Base-by-base conservation (phyloP, 2,329 filamentous ascomycete genomes). In the Fusarium sp. region DNA sequence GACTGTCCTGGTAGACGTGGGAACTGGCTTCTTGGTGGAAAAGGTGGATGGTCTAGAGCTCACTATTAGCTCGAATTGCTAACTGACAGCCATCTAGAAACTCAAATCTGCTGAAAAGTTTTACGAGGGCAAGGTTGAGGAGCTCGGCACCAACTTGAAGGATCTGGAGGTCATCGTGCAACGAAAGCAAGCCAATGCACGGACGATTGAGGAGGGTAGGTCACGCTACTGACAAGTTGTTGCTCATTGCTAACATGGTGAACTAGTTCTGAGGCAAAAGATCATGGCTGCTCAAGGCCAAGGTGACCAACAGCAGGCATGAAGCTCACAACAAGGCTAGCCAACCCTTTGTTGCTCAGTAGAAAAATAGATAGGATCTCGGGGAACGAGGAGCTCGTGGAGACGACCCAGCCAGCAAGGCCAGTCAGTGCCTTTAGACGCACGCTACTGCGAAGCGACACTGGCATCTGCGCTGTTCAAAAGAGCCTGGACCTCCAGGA, bases 1-100 rank as follows among this genome's bases (percentile, higher is more conserved):
- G 66, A 92, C 91, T 70, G 94, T 98, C 8, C 87, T 98, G 67
- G 94, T 98, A 45, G 96, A 98, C 82, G 91, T 98, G 22, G 96
- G 96, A 22, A 98, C 96, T 1, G 96, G 96, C 0, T 98, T 97
- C 82, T 95, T 95, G 80, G 92, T 98, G 62, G 95, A 98, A 84
- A 99, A 99, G 90, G 92, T 93, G 63, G 27, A 73, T 31, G 13
- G 16, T 6, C 27, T 13, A 16, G 22, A 7, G 60, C 24, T 20
- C 4, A 14, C 29, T 4, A 54, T 11, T 5, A 31, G 34, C 16
- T 13, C 18, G 29, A 37, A 65, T 79, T 59, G 76, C 62, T 42
- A 18, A 71, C 61, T 61, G 62, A 69, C 47, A n/a, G 24, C 20
- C 20, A 5, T 62, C n/a, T 70, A 90, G 88, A 85, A 87, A 62